A percentile compares a stretch with the other conserved stretches of the same genome.
phyloP scores from a whole-genome alignment of 257 asterid genomes.

The Fraxinus quadrangulata region DNA sequence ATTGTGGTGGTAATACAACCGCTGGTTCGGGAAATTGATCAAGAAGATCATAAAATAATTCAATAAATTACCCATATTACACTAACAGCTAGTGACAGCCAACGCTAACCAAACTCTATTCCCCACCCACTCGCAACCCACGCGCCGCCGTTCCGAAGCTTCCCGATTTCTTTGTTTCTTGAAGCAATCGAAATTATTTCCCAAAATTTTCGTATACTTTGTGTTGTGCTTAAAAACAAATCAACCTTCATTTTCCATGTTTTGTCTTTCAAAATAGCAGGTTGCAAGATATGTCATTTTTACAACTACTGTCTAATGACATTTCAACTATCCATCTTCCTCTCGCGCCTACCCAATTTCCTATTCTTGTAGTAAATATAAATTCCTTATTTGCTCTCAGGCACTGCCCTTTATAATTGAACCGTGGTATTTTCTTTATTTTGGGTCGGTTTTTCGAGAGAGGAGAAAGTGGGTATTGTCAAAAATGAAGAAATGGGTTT shows the following conservation, averaged over 20 bases:
- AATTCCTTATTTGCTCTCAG: constrained; percentile 17
- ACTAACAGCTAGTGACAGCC: neutral
- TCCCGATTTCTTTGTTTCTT: constrained; percentile 20
- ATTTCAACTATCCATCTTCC: constrained; percentile 47
- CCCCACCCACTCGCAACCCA: neutral
- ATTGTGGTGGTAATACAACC: too few species aligned
- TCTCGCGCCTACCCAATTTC: constrained; percentile 28
- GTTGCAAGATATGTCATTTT: constrained; percentile 44
- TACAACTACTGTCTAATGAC: constrained; percentile 55
- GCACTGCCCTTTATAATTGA: constrained; percentile 16
- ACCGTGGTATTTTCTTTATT: constrained; percentile 18
- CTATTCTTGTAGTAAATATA: neutral
- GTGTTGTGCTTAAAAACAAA: neutral
- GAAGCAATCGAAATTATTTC: constrained; percentile 10
- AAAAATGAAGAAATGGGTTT: constrained; percentile 31
- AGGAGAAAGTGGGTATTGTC: constrained; percentile 16
- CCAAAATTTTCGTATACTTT: neutral
- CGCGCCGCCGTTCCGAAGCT: neutral
- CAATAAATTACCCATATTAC: neutral
- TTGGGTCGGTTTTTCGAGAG: constrained; percentile 18
- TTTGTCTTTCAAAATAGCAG: constrained; percentile 28
- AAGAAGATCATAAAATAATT: neutral
- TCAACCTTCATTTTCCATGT: constrained; percentile 26
- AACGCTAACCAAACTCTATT: neutral
- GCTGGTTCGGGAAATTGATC: neutral